phyloP scores from a whole-genome alignment of 1,284 basidiomycete genomes.

The Moesziomyces globuligerus region DNA sequence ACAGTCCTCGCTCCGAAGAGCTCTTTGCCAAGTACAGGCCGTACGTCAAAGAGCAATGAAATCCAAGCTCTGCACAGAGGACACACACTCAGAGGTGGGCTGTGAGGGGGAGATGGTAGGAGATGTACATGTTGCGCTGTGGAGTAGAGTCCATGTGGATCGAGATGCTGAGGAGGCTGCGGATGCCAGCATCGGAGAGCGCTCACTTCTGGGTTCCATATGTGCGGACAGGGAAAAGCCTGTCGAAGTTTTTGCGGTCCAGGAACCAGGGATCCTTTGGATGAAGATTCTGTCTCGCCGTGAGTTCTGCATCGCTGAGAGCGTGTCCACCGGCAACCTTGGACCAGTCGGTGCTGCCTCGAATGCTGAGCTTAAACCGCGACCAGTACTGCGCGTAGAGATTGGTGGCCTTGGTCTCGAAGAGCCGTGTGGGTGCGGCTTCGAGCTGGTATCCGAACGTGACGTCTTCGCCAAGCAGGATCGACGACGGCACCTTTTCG shows the following conservation, averaged over 20 bases:
- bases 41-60: conserved; percentile 40
- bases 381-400: conserved; percentile 46
- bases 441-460: conserved; percentile 48
- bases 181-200: background rate
- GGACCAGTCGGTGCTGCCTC: conserved; percentile 44
- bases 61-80: no score
- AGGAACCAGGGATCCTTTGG: conserved; percentile 53
- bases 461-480: conserved; percentile 37
- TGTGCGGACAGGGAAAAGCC: conserved; percentile 32
- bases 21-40: conserved; percentile 25
- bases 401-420: conserved; percentile 34
- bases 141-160: conserved; percentile 18
- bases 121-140: background rate
- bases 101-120: no score
- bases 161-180: background rate
- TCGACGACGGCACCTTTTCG: conserved; percentile 36
- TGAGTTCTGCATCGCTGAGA: conserved; percentile 13
- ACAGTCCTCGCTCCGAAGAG: conserved; percentile 18
- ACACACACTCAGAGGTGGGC: no score
- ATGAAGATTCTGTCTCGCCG: conserved; percentile 21
- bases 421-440: conserved; percentile 34
- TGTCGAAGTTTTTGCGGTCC: conserved; percentile 48
- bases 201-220: conserved; percentile 7
- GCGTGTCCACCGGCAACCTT: conserved; percentile 11
- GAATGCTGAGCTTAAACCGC: conserved; percentile 41